Conservation (phyloP, 805 yeast genomes). For the Wickerhamiella azymoides region DNA sequence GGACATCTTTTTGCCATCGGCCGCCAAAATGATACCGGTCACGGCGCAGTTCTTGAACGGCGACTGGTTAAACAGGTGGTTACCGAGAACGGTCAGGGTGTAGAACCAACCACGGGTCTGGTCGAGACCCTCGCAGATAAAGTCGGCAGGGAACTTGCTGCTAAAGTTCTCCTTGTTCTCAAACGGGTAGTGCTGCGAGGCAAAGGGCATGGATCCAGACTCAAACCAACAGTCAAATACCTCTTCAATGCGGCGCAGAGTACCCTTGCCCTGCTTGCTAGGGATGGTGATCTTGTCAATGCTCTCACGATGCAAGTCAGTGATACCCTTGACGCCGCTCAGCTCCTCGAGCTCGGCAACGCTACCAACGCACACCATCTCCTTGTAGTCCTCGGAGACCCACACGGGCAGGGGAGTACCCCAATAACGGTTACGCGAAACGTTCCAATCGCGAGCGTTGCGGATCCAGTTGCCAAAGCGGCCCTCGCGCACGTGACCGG, state of each 20-base stretch:
- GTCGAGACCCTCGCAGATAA: conserved; percentile 96
- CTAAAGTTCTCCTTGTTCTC: conserved; percentile 62
- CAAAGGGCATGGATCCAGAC: conserved; percentile 98
- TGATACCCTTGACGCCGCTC: conserved; percentile 67
- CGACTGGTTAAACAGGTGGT: conserved; percentile 80
- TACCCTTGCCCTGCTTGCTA: conserved; percentile 78
- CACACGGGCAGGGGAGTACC: conserved; percentile 98
- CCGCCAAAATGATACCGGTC: conserved; percentile 89
- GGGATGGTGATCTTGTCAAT: conserved; percentile 91
- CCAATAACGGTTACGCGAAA: conserved; percentile 98
- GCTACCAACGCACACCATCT: conserved; percentile 86
- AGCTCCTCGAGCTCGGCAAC: conserved; percentile 72
- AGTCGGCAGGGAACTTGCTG: conserved; percentile 85
- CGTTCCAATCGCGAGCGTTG: conserved; percentile 98
- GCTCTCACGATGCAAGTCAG: conserved; percentile 86
- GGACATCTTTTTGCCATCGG: conserved; percentile 99
- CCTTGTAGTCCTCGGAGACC: conserved; percentile 89
- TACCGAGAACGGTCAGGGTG: conserved; percentile 88
- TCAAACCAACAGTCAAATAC: conserved; percentile 99
- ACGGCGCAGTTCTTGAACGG: conserved; percentile 95
- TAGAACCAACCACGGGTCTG: conserved; percentile 99
- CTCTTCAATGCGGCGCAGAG: conserved; percentile 80
- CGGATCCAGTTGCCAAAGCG: conserved; percentile 97
- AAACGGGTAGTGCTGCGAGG: conserved; percentile 93
- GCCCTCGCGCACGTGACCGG: conserved; percentile 76